Evolutionary conservation across 2,329 filamentous ascomycete genomes (phyloP).

Genomic region (Septoria linicola): DNA sequence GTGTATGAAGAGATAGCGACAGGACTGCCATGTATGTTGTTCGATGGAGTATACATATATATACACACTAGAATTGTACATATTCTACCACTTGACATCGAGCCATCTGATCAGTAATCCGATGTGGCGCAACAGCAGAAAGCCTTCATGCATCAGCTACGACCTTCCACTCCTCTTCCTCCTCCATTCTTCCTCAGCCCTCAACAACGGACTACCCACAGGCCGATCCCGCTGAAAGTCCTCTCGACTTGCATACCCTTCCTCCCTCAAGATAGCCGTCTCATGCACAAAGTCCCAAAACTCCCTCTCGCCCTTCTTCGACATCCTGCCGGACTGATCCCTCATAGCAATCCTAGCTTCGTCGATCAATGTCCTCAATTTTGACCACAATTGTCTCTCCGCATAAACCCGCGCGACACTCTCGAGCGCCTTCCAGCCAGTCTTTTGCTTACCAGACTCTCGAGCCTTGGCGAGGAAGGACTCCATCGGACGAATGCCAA

Average conservation of each 20-base stretch:
- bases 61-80: too few species aligned
- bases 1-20: not conserved
- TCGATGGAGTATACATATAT: too few species aligned
- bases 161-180: not conserved
- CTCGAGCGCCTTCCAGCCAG: constrained; percentile 45
- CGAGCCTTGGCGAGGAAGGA: constrained; percentile 43
- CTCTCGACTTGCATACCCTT: constrained; percentile 1
- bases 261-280: constrained; percentile 17
- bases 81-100: too few species aligned
- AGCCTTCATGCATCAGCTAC: not conserved
- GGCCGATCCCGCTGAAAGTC: constrained; percentile 1
- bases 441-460: constrained; percentile 40
- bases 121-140: too few species aligned
- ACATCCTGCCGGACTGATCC: constrained; percentile 9
- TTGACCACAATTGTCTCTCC: constrained; percentile 38
- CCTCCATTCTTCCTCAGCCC: constrained; percentile 8
- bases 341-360: constrained; percentile 17
- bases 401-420: constrained; percentile 42
- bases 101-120: too few species aligned
- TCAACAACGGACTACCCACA: constrained; percentile 5
- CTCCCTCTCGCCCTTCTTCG: constrained; percentile 7
- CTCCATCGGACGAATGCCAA: constrained; percentile 51
- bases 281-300: constrained; percentile 25
- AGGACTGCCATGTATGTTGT: not conserved
- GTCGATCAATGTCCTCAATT: constrained; percentile 38